Base-by-base conservation (phyloP, 2,329 filamentous ascomycete species). In the Coniella lustricola region DNA sequence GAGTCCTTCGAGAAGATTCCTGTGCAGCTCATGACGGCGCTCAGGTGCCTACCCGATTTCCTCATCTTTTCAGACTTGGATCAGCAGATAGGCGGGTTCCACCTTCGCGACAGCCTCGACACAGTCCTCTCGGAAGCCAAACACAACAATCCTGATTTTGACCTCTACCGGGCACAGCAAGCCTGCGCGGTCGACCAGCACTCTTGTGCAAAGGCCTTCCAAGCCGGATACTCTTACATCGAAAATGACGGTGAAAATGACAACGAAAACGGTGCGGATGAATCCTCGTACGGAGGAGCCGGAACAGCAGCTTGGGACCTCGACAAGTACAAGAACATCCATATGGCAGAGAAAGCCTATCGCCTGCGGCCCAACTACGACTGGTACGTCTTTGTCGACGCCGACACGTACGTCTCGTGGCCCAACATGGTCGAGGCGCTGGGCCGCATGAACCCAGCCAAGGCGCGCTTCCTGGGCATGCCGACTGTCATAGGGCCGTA, bases 321-420 rank as follows among this genome's bases (percentile, higher is more conserved):
- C 34, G 78, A 82, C 64, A 81, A 79, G 63, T 82, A 79, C 65
- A 82, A 82, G 62, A 80, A 79, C 59, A 65, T 79, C 39, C 77
- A 79, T 58, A 79, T 81, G 59, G 71, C 76, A 12, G 72, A 78
- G 60, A 76, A 77, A 62, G 62, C 73, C 0, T 80, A 72, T 55
- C 57, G 62, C 20, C 61, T 74, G 61, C 68, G 71, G 8, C 76
- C 77, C 9, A 58, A 68, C 49, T 72, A 72, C 49, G 73, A 79
- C 54, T 82, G 78, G 77, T 82, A 79, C 56, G 59, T 82, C 13
- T 81, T 77, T 53, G 68, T 81, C 52, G 77, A 81, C 46, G 74
- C 75, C 43, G 77, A 81, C 59, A 77, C 75, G 8, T 81, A 80
- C 55, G 67, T 80, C 10, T 62, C 77, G 35, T 77, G 75, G 72